Percentiles rank a stretch among this genome's conserved stretches.
Evolutionary conservation across 2,329 filamentous ascomycete genomes (phyloP).

Genomic region (Alternaria panax): DNA sequence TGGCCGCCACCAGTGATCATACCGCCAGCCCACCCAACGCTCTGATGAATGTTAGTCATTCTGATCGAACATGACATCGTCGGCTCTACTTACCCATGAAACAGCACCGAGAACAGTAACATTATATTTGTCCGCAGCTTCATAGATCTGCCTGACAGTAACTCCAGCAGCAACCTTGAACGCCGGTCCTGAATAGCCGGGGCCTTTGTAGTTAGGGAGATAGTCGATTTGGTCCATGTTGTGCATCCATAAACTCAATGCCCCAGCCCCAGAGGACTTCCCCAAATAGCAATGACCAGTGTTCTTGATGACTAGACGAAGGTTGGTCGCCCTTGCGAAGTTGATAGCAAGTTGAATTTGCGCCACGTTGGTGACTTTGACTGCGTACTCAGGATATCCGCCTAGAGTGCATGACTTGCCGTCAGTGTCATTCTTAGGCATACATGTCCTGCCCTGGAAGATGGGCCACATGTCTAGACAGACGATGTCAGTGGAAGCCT

Average conservation of each 20-base stretch:
- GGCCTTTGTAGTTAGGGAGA: conserved; percentile 30
- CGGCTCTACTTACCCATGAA: conserved; percentile 18
- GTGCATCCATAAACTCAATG: conserved; percentile 43
- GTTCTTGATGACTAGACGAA: conserved; percentile 42
- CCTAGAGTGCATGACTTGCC: conserved; percentile 35
- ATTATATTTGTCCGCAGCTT: conserved; percentile 31
- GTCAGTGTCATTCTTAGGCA: conserved; percentile 29
- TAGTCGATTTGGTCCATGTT: conserved; percentile 38
- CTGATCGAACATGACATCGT: background rate
- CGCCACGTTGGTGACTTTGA: conserved; percentile 33
- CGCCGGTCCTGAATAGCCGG: conserved; percentile 37
- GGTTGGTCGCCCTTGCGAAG: conserved; percentile 35
- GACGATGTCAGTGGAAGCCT: background rate
- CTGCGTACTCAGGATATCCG: conserved; percentile 36
- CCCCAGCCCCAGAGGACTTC: conserved; percentile 32
- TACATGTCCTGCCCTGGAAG: conserved; percentile 40
- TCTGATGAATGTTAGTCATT: conserved; percentile 23
- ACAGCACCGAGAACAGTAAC: conserved; percentile 34
- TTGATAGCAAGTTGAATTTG: conserved; percentile 40
- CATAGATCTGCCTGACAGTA: conserved; percentile 38
- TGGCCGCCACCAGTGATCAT: conserved; percentile 59
- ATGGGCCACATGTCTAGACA: conserved; percentile 30
- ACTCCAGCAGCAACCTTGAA: conserved; percentile 42
- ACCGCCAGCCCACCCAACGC: conserved; percentile 56
- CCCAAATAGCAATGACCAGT: conserved; percentile 43